Evolutionary conservation across 1,284 basidiomycete genomes (phyloP).

Genomic region (Trametes versicolor): DNA sequence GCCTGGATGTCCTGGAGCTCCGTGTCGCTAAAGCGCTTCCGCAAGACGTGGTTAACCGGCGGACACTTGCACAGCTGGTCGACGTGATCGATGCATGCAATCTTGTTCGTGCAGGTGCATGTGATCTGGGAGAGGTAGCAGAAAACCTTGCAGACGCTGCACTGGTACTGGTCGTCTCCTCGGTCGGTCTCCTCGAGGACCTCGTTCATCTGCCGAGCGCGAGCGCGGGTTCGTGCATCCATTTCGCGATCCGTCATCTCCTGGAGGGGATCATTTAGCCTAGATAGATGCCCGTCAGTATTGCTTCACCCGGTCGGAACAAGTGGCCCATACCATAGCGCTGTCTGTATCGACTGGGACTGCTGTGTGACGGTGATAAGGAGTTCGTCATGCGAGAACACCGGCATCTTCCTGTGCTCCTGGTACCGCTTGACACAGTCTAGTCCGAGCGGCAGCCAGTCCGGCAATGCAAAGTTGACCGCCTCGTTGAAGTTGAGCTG

Average conservation of each 20-base stretch:
- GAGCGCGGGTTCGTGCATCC: conserved; percentile 68
- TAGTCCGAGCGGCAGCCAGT: conserved; percentile 91
- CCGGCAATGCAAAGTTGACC: conserved; percentile 97
- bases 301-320: background rate
- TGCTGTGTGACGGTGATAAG: conserved; percentile 95
- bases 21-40: conserved; percentile 85
- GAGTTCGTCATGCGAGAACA: conserved; percentile 98
- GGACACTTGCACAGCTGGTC: conserved; percentile 80
- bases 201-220: conserved; percentile 70
- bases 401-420: conserved; percentile 90
- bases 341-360: conserved; percentile 92
- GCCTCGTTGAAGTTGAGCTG: conserved; percentile 99
- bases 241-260: conserved; percentile 94
- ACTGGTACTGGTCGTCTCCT: conserved; percentile 95
- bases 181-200: conserved; percentile 82
- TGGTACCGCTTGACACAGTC: conserved; percentile 92
- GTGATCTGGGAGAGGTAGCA: conserved; percentile 95
- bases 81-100: conserved; percentile 90
- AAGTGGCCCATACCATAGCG: conserved; percentile 79
- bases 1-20: conserved; percentile 76
- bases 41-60: conserved; percentile 68
- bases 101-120: conserved; percentile 79
- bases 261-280: conserved; percentile 84
- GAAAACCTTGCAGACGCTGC: conserved; percentile 92
- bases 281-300: conserved; percentile 43